Evolutionary conservation across 208 protist genomes (phyloP), one percentile per base, ranked within the genome.

Genomic region (Acanthamoeba royreba): DNA sequence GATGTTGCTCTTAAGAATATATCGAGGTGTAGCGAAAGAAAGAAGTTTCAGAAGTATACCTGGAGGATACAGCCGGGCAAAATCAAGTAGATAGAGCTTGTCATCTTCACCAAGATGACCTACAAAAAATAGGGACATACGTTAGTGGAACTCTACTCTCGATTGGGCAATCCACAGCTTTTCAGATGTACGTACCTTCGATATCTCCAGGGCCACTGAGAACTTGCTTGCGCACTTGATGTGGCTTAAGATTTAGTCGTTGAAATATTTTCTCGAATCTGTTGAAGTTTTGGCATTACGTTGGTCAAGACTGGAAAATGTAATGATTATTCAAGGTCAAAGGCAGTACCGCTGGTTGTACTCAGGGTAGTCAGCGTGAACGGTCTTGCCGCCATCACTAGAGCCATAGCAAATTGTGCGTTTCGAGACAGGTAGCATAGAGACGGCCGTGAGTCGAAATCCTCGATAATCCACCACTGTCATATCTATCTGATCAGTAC

Each of bases 401-500:
- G 42, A 92, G 0, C 88, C 88, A n/a, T 92, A 92, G 45, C 88
- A 92, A 28, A 92, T 92, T 33, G 88, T 92, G 35, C 52, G 19
- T 2, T 81, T 43, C 13, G 55, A 81, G 7, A 92, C 63, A n/a
- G 88, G 88, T 0, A 92, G 66, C 61, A 92, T 79, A 25, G 88
- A 92, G 9, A 92, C 66, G 42, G 88, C 88, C 35, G 45, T 52
- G n/a, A 92, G 33, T 28, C 88, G 38, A n/a, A 92, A 92, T 15
- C 88, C 88, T 52, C 88, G 40, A 42, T 92, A 92, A 46, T 92
- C 88, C 46, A 92, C 88, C 53, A 92, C 63, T 46, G 86, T 4
- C 13, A 55, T 2, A 35, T 38, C 15, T 4, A 72, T 72, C 61
- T 33, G n/a, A 31, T 35, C 2, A 31, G 2, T 0, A 74, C n/a